Evolutionary conservation across 441 rosid species (phyloP), one percentile per base, ranked within the genome.

Genomic region (Bocquillonia castaneifolia): DNA sequence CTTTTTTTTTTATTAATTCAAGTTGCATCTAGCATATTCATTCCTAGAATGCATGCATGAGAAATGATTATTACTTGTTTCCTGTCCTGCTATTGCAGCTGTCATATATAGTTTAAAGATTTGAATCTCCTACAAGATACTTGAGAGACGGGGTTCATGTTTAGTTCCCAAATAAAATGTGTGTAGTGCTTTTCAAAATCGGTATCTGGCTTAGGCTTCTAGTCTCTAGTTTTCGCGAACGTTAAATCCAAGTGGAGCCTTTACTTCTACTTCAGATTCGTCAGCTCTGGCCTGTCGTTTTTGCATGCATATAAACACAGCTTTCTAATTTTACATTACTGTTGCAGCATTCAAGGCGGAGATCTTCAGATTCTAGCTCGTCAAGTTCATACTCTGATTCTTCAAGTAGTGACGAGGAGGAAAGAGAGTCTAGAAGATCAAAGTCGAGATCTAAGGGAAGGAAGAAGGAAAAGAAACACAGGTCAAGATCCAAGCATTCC

Each of bases 391-490:
- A 81, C 18, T 81, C 95, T 1, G 96, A 89, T 57, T 77, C 84
- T 72, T 93, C 96, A 10, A 90, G 92, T 53, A 82, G 88, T 10
- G 96, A 90, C 10, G 88, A 76, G 2, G 89, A 82, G 45, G 95
- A 81, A 68, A 83, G 82, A 64, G 92, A 87, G 68, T 77, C 87
- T 18, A 85, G 81, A 83, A 86, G 88, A 79, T 89, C 88, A 13
- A 93, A 84, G 78, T 86, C 97, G 22, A 85, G 88, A 80, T 88
- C 92, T 42, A 90, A 74, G 75, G 81, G 84, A 77, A 69, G 78
- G 6, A 85, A 71, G 80, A 89, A 83, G 78, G 89, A 87, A 67
- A 94, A 83, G 88, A 88, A 82, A 82, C 92, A 79, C 72, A 82
- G 72, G 66, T 84, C 93, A 45, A 83, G 83, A 80, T 78, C 67